phyloP scores from a whole-genome alignment of 371 early-diverging fungal species.

The Syncephalastrum contaminatum region DNA sequence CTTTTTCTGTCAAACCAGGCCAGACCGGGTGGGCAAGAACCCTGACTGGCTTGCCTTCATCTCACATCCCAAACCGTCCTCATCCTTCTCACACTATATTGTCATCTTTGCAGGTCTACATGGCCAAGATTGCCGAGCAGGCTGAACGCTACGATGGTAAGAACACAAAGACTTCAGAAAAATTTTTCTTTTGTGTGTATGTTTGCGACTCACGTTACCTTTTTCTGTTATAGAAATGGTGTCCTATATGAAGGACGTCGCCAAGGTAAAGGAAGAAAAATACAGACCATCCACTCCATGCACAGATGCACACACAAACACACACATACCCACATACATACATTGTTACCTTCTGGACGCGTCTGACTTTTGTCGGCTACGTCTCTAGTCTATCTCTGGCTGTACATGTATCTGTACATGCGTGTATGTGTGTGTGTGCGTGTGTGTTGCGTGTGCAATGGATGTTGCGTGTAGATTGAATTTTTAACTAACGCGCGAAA shows the following conservation, averaged over 20 bases:
- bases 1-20: no score
- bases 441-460: neutral
- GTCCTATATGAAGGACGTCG: constrained; percentile 87
- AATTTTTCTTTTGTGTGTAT: constrained; percentile 7
- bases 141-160: constrained; percentile 98
- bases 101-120: constrained; percentile 49
- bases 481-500: no score
- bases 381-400: constrained; percentile 1
- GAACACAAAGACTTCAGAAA: constrained; percentile 16
- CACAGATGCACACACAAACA: neutral
- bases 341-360: neutral
- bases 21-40: no score
- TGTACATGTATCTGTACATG: neutral
- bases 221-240: constrained; percentile 83
- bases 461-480: neutral
- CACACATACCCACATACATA: neutral
- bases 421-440: constrained; percentile 3
- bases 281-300: neutral
- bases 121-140: constrained; percentile 98
- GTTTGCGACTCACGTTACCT: constrained; percentile 1
- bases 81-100: constrained; percentile 2
- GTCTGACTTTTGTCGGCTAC: neutral
- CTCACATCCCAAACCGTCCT: neutral
- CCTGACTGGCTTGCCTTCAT: no score
- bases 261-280: constrained; percentile 37